phyloP scores from a whole-genome alignment of 2,329 filamentous ascomycete genomes.

The Fusarium austroafricanum region DNA sequence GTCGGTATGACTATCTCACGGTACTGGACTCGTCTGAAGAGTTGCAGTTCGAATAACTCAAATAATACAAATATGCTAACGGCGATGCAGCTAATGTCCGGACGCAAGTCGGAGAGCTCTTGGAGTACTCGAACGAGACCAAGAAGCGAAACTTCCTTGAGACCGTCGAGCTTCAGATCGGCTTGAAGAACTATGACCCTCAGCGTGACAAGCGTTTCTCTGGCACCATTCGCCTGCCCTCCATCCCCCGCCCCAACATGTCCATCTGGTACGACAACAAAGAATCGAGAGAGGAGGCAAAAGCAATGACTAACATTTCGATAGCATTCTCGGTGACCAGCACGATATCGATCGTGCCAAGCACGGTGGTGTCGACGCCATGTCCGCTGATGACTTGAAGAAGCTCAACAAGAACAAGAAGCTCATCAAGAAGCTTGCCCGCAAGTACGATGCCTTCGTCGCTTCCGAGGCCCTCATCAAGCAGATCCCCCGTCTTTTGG shows the following conservation, averaged over 20 bases:
- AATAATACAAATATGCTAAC: slow-evolving; percentile 52
- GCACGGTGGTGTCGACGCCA: slow-evolving; percentile 98
- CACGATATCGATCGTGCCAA: slow-evolving; percentile 99
- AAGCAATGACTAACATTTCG: slow-evolving; percentile 24
- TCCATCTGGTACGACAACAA: slow-evolving; percentile 69
- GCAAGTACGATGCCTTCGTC: slow-evolving; percentile 99
- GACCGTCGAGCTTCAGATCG: slow-evolving; percentile 92
- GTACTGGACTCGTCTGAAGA: background rate
- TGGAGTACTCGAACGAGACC: slow-evolving; percentile 92
- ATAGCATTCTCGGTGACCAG: slow-evolving; percentile 74
- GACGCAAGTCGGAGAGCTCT: slow-evolving; percentile 90
- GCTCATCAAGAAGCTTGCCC: slow-evolving; percentile 99
- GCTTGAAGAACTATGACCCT: slow-evolving; percentile 98
- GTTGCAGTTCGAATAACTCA: background rate
- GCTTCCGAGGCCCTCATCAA: slow-evolving; percentile 98
- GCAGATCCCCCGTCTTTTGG: slow-evolving; percentile 99
- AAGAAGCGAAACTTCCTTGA: slow-evolving; percentile 99
- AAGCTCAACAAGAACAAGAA: slow-evolving; percentile 99
- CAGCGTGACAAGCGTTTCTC: slow-evolving; percentile 99
- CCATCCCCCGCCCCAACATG: slow-evolving; percentile 92
- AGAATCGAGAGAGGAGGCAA: background rate
- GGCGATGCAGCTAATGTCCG: slow-evolving; percentile 81
- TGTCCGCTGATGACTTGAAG: slow-evolving; percentile 99
- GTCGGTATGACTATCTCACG: slow-evolving; percentile 64
- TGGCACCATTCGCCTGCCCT: slow-evolving; percentile 95